Evolutionary conservation across 192 early-diverging fungal species (phyloP).

Genomic region (Helicostylum pulchrum): DNA sequence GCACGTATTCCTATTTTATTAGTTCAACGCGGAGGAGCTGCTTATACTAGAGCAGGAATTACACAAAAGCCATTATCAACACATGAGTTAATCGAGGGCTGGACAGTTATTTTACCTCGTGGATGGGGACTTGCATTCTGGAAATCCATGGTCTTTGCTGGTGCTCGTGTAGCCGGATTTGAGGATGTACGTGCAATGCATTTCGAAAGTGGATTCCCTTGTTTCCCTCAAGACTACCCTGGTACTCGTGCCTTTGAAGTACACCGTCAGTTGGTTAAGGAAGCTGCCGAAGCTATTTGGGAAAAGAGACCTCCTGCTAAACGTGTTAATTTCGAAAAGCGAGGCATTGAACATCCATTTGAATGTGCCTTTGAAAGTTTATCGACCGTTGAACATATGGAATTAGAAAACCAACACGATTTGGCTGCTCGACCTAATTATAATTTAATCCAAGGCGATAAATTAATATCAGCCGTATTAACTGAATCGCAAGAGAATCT

Average conservation of each 20-base stretch:
- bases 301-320: slow-evolving; percentile 74
- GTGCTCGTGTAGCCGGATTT: slow-evolving; percentile 76
- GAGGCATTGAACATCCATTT: slow-evolving; percentile 69
- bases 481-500: background rate
- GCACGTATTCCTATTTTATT: slow-evolving; percentile 76
- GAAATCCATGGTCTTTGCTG: slow-evolving; percentile 85
- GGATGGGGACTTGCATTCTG: slow-evolving; percentile 86
- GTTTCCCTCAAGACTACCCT: slow-evolving; percentile 85
- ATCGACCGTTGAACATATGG: slow-evolving; percentile 1
- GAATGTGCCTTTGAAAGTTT: slow-evolving; percentile 54
- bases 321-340: slow-evolving; percentile 74
- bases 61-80: slow-evolving; percentile 29
- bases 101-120: slow-evolving; percentile 79
- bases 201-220: slow-evolving; percentile 73
- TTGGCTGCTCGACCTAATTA: background rate
- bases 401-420: background rate
- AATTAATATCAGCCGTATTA: background rate
- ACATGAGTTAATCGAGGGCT: slow-evolving; percentile 51
- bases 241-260: slow-evolving; percentile 64
- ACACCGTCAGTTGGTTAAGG: slow-evolving; percentile 35
- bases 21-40: slow-evolving; percentile 64
- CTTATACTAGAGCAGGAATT: background rate
- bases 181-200: slow-evolving; percentile 66
- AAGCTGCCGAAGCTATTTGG: slow-evolving; percentile 49
- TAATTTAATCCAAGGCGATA: slow-evolving; percentile 4